Base-by-base conservation (phyloP, 495 filamentous ascomycete genomes). In the Penicillium turbatum region DNA sequence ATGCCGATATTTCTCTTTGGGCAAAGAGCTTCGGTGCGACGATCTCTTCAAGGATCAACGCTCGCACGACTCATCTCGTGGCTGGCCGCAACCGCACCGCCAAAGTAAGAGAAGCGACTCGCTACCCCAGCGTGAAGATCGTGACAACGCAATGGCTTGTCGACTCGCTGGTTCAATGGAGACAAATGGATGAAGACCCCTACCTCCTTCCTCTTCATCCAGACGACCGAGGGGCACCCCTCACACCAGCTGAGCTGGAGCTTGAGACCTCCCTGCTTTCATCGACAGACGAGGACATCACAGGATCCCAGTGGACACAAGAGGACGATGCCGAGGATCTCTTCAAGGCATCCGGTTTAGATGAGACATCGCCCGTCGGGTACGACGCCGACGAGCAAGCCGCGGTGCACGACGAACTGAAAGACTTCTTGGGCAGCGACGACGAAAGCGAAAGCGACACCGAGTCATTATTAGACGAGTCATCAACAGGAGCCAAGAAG, bases 81-180 rank as follows among this genome's bases (percentile, higher is more conserved):
- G 85, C 85, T 44, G 82, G 82, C 6, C 81, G 87, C 16, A 87
- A 89, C 46, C 82, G 92, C n/a, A 97, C 92, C 7, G 82, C 85
- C 32, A 98, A 98, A 69, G 88, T 97, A 37, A 80, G 84, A 24
- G 84, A 88, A 70, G 93, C 93, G 6, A 77, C 80, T 12, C 79
- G 83, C 21, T 82, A 82, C 16, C 81, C 83, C 11, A 82, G 82
- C 4, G 85, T 97, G 70, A 89, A 90, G 64, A 92, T 99, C 44
- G 92, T 99, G 47, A 87, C 82, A 54, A 86, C 87, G 27, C 86
- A 88, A 57, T 99, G 93, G 93, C 81, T 99, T 29, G 74, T 85
- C 27, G 87, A 91, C 51, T 90, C 81, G 30, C 82, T 97, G 49
- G 83, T 80, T 3, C 82, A 82, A 59, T 98, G 92, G 92, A 73